Conservation (phyloP, 305 asterid genomes). For the Fraxinus velutina region DNA sequence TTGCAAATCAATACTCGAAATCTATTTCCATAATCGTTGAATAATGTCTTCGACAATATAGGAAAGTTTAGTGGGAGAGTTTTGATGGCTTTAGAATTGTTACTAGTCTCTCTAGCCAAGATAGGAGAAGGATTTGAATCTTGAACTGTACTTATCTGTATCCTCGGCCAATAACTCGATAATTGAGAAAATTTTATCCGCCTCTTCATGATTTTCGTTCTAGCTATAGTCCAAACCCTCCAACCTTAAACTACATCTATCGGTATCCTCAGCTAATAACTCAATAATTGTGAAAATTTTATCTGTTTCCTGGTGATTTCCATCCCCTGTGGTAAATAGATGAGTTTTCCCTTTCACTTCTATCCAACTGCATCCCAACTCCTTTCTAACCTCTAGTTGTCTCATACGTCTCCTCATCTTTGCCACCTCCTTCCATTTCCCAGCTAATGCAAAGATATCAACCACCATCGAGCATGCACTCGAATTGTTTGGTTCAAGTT, state of each 20-base stretch:
- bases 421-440: conserved; percentile 27
- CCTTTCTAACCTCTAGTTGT: neutral
- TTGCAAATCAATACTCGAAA: neutral
- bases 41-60: neutral
- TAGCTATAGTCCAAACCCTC: neutral
- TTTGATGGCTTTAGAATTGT: neutral
- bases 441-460: conserved; percentile 29
- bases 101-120: neutral
- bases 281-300: conserved; percentile 11
- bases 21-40: neutral
- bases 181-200: neutral
- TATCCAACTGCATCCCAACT: conserved; percentile 33
- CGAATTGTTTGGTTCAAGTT: conserved; percentile 34
- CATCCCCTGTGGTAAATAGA: conserved; percentile 15
- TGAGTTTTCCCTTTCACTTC: conserved; percentile 29
- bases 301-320: neutral
- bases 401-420: conserved; percentile 22
- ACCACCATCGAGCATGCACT: conserved; percentile 33
- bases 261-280: conserved; percentile 15
- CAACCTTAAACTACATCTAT: neutral
- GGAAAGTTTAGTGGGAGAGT: neutral
- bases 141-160: neutral
- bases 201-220: conserved; percentile 23
- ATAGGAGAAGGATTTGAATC: neutral
- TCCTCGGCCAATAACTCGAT: conserved; percentile 11